Conservation (phyloP, 2,329 filamentous ascomycete species). For the Ophiosphaerella narmari region DNA sequence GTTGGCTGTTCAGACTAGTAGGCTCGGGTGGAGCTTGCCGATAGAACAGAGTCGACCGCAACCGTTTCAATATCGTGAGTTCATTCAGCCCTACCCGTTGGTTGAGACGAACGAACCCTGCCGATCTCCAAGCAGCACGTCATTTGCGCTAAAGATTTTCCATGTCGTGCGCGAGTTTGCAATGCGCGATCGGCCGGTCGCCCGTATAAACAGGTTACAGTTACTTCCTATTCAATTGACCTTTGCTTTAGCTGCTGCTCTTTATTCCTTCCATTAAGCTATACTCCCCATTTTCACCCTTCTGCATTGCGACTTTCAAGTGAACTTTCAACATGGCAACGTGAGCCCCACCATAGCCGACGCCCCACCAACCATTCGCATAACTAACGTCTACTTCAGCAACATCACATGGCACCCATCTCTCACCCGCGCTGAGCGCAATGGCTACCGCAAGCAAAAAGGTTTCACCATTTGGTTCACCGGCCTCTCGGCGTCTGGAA, state of each 20-base stretch:
- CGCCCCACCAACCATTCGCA: constrained; percentile 25
- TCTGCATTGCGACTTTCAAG: constrained; percentile 2
- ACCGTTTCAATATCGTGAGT: background rate
- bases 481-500: constrained; percentile 92
- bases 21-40: no score
- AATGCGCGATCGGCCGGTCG: constrained; percentile 14
- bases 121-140: constrained; percentile 24
- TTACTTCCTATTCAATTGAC: constrained; percentile 5
- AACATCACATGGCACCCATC: constrained; percentile 91
- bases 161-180: constrained; percentile 13
- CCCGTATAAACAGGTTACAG: constrained; percentile 3
- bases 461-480: constrained; percentile 98
- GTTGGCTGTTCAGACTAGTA: no score
- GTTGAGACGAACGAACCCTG: constrained; percentile 4
- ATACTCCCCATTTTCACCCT: background rate
- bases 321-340: constrained; percentile 35
- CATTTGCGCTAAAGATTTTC: constrained; percentile 34
- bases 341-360: constrained; percentile 40
- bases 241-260: background rate
- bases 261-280: background rate
- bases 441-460: constrained; percentile 74
- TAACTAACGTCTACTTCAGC: constrained; percentile 52
- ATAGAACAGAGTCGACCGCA: background rate
- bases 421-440: constrained; percentile 78
- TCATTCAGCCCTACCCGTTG: constrained; percentile 17